phyloP scores from a whole-genome alignment of 2,329 filamentous ascomycete species.

The Mariannaea elegans region DNA sequence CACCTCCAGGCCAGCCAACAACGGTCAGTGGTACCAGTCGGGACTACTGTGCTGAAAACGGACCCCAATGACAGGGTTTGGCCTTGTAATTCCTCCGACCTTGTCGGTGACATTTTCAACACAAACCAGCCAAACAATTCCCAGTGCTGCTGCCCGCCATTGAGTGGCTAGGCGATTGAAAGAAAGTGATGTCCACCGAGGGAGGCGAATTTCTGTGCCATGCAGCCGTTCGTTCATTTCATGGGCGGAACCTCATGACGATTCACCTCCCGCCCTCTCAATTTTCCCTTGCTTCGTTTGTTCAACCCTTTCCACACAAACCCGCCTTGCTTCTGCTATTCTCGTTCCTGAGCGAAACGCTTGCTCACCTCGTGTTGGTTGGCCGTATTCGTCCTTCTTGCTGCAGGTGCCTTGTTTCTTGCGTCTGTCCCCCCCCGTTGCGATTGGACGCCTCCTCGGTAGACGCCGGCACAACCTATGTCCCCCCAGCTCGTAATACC shows the following conservation, averaged over 20 bases:
- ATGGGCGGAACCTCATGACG: too few relatives aligned
- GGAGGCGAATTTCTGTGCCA: too few relatives aligned
- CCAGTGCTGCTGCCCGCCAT: constrained; percentile 1
- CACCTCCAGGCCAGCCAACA: too few relatives aligned
- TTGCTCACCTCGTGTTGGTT: constrained; percentile 5
- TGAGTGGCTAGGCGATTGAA: not conserved
- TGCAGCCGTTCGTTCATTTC: too few relatives aligned
- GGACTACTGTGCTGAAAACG: constrained; percentile 17
- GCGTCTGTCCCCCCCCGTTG: not conserved
- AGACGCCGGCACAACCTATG: constrained; percentile 19
- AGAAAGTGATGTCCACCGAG: not conserved
- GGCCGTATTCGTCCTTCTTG: not conserved
- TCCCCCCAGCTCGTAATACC: constrained; percentile 7
- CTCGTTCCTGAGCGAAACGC: not conserved
- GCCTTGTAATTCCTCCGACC: constrained; percentile 16
- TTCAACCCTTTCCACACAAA: too few relatives aligned
- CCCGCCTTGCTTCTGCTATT: too few relatives aligned
- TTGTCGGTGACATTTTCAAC: constrained; percentile 18
- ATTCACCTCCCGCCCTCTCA: too few relatives aligned
- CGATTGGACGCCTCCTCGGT: constrained; percentile 36
- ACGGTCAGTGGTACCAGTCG: too few relatives aligned
- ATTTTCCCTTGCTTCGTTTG: too few relatives aligned
- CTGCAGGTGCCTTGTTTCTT: not conserved
- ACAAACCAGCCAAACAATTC: constrained; percentile 20
- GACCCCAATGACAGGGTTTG: constrained; percentile 20